Conservation (phyloP, 352 stramenopile species). For the Pythium monospermum region DNA sequence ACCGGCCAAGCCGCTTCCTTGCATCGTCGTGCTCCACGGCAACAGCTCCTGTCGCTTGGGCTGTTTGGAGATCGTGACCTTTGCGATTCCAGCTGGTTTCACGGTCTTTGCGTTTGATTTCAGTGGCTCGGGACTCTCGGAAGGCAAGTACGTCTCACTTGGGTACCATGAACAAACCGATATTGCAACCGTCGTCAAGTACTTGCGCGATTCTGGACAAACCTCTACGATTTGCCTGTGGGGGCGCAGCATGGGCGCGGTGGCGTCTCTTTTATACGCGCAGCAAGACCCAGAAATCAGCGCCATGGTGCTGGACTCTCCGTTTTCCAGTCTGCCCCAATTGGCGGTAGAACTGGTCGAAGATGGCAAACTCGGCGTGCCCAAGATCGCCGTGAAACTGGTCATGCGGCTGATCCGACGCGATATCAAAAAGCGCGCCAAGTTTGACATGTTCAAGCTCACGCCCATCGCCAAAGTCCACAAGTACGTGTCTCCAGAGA, state of each 20-base stretch:
- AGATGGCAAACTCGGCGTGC: conserved; percentile 75
- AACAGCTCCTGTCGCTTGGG: conserved; percentile 79
- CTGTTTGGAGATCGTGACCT: conserved; percentile 71
- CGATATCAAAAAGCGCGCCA: conserved; percentile 74
- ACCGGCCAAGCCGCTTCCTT: conserved; percentile 48
- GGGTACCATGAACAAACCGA: conserved; percentile 74
- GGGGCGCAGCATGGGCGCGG: conserved; percentile 77
- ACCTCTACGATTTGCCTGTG: conserved; percentile 64
- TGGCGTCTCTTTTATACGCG: conserved; percentile 66
- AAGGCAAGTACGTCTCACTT: conserved; percentile 80
- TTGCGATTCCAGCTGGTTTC: conserved; percentile 70
- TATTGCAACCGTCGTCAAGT: conserved; percentile 66
- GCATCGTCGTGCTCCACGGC: conserved; percentile 78
- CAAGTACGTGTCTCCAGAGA: conserved; percentile 38
- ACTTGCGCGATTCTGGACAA: conserved; percentile 47
- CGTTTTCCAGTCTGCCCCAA: conserved; percentile 71
- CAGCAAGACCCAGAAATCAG: conserved; percentile 52
- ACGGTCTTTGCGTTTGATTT: conserved; percentile 84
- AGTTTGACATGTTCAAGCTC: conserved; percentile 88
- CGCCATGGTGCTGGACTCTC: conserved; percentile 80
- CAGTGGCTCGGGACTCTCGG: conserved; percentile 60
- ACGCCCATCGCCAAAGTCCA: conserved; percentile 70
- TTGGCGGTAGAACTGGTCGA: conserved; percentile 73
- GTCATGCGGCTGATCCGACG: conserved; percentile 76
- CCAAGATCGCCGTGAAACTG: conserved; percentile 76